These are phyloP conservation scores for Skeletonema menzelii DNA, from an alignment of 108 stramenopile species.

Conservation along the genomic window DNA sequence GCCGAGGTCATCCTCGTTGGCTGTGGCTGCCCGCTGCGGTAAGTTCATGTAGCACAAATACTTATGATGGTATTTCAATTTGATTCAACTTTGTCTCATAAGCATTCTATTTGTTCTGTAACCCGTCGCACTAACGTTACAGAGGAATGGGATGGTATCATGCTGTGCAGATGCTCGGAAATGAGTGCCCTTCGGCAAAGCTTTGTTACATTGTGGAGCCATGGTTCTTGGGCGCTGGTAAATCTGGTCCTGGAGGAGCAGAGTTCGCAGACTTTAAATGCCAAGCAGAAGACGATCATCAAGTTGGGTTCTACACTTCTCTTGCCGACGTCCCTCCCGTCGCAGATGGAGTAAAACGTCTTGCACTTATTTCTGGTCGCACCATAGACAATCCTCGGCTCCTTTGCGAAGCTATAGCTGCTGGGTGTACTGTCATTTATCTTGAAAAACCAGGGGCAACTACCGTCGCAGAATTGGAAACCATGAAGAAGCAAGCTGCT, in stretches of 20 bases:
- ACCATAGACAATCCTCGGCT: slow-evolving; percentile 89
- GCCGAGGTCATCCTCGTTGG: slow-evolving; percentile 63
- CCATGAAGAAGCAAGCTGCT: slow-evolving; percentile 77
- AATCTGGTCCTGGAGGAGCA: slow-evolving; percentile 71
- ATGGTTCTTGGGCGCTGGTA: slow-evolving; percentile 89
- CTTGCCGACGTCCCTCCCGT: slow-evolving; percentile 74
- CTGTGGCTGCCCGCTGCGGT: slow-evolving; percentile 48
- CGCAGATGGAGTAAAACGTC: slow-evolving; percentile 67
- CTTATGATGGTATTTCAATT: not conserved
- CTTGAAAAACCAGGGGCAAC: slow-evolving; percentile 93
- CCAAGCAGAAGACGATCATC: slow-evolving; percentile 55
- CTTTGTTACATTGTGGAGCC: slow-evolving; percentile 87
- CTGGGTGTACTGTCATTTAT: slow-evolving; percentile 76
- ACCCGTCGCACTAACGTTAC: not conserved
- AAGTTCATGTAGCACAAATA: not conserved
- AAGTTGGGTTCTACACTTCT: slow-evolving; percentile 74
- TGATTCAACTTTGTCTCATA: not conserved
- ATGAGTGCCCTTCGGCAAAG: slow-evolving; percentile 80
- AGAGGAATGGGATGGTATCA: slow-evolving; percentile 88
- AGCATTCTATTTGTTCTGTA: not conserved
- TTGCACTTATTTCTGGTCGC: slow-evolving; percentile 86
- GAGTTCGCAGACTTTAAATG: slow-evolving; percentile 79
- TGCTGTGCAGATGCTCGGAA: slow-evolving; percentile 82
- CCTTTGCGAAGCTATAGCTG: slow-evolving; percentile 70
- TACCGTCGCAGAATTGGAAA: slow-evolving; percentile 79